Conservation (phyloP, 2,329 filamentous ascomycete species). For the Talaromyces pinophilus region DNA sequence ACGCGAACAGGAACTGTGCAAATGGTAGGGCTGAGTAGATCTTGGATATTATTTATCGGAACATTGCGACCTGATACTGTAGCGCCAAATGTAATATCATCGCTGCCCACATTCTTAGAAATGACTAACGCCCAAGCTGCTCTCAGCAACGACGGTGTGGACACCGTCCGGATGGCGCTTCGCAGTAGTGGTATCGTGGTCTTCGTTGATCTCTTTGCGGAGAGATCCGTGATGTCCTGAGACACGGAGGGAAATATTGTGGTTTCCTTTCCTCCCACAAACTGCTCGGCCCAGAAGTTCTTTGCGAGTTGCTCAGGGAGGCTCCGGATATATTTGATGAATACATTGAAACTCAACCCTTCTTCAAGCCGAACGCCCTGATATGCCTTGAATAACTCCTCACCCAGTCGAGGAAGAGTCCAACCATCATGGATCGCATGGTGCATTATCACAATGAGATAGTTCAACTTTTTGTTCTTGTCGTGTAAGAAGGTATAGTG, state of each 20-base stretch:
- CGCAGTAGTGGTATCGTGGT: background rate
- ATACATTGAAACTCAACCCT: constrained; percentile 26
- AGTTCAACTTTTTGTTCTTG: background rate
- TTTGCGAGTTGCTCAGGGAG: background rate
- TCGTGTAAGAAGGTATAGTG: constrained; percentile 18
- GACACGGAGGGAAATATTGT: background rate
- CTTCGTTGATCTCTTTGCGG: too few species aligned
- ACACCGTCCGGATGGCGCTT: background rate
- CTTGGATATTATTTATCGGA: constrained; percentile 38
- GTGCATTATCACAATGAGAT: constrained; percentile 53
- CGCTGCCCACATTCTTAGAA: constrained; percentile 27
- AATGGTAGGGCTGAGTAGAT: constrained; percentile 38
- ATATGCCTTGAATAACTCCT: constrained; percentile 20
- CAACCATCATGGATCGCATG: constrained; percentile 56
- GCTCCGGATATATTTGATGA: background rate
- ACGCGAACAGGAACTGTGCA: background rate
- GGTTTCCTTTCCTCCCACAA: background rate
- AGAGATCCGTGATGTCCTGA: background rate
- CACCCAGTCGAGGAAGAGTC: constrained; percentile 42
- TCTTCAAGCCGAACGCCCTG: constrained; percentile 33
- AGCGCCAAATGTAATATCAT: constrained; percentile 46
- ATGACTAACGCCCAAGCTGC: constrained; percentile 8
- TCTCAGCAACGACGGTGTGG: background rate
- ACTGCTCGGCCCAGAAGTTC: constrained; percentile 9
- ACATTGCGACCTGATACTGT: constrained; percentile 45